A percentile compares a stretch with the other conserved stretches of the same genome.
These are phyloP conservation scores for Nothophytophthora sp. DNA, from an alignment of 352 stramenopile species.

Conservation along the genomic window DNA sequence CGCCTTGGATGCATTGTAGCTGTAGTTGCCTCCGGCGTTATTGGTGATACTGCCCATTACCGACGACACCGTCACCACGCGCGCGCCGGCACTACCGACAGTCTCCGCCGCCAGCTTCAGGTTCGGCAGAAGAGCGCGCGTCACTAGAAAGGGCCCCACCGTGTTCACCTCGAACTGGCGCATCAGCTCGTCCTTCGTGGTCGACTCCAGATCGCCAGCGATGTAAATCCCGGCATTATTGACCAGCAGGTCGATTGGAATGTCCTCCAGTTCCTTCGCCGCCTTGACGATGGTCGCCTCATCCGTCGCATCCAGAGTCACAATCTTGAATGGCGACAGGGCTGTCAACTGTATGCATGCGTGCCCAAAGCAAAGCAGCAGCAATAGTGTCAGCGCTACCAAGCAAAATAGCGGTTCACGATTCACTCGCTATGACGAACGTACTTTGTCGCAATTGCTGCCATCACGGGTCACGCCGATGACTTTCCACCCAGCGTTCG, in stretches of 20 bases:
- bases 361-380: not conserved
- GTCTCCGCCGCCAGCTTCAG: constrained; percentile 31
- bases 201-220: not conserved
- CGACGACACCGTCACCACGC: constrained; percentile 37
- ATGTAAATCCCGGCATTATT: constrained; percentile 4
- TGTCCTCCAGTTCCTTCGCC: constrained; percentile 26
- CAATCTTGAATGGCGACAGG: constrained; percentile 39
- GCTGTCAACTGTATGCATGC: constrained; percentile 33
- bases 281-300: constrained; percentile 28
- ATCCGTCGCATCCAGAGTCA: constrained; percentile 20
- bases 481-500: constrained; percentile 43
- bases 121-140: constrained; percentile 34
- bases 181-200: constrained; percentile 38
- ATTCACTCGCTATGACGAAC: not conserved
- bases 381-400: not conserved
- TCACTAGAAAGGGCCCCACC: constrained; percentile 48
- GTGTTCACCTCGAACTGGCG: constrained; percentile 52
- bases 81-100: constrained; percentile 10
- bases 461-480: constrained; percentile 35
- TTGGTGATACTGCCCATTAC: constrained; percentile 36
- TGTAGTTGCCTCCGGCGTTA: constrained; percentile 33
- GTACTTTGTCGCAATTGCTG: constrained; percentile 30
- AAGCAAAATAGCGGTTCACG: not conserved
- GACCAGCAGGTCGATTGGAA: constrained; percentile 12
- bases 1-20: constrained; percentile 58